phyloP scores from a whole-genome alignment of 805 yeast genomes.

The Ogataea henricii region DNA sequence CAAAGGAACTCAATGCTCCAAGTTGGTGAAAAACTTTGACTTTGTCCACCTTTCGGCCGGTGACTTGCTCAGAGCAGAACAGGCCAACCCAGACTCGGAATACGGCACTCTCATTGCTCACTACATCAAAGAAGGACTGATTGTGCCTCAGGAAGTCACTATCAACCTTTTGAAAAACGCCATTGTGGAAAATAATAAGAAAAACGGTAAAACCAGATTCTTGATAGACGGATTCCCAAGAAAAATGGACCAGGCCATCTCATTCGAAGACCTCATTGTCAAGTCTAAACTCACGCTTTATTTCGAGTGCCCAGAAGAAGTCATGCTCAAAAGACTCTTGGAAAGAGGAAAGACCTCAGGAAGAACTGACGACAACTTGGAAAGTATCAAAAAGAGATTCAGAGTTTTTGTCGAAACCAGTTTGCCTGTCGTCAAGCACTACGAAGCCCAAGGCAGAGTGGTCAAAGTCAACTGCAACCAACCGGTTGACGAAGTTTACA shows the following conservation, averaged over 20 bases:
- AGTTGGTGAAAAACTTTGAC: conserved; percentile 73
- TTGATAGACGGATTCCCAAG: conserved; percentile 96
- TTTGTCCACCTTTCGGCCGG: conserved; percentile 96
- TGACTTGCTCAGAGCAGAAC: conserved; percentile 91
- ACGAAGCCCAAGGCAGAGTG: conserved; percentile 70
- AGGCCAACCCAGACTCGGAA: conserved; percentile 75
- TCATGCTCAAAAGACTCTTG: conserved; percentile 81
- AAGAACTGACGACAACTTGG: conserved; percentile 89
- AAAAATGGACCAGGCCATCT: conserved; percentile 95
- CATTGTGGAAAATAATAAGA: conserved; percentile 51
- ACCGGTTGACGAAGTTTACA: conserved; percentile 77
- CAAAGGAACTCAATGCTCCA: conserved; percentile 94
- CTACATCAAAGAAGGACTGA: conserved; percentile 82
- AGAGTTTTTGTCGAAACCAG: conserved; percentile 82
- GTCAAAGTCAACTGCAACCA: conserved; percentile 78
- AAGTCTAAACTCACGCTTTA: conserved; percentile 70
- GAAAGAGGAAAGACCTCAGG: conserved; percentile 96
- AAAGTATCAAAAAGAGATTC: conserved; percentile 88
- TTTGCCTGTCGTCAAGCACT: conserved; percentile 91
- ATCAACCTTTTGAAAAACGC: conserved; percentile 81
- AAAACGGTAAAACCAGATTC: conserved; percentile 60
- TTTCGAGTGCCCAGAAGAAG: conserved; percentile 79
- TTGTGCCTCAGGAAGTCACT: conserved; percentile 94
- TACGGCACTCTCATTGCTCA: conserved; percentile 84
- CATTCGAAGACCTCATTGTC: conserved; percentile 81